Conservation (phyloP, 495 filamentous ascomycete species). For the Apodospora peruviana region DNA sequence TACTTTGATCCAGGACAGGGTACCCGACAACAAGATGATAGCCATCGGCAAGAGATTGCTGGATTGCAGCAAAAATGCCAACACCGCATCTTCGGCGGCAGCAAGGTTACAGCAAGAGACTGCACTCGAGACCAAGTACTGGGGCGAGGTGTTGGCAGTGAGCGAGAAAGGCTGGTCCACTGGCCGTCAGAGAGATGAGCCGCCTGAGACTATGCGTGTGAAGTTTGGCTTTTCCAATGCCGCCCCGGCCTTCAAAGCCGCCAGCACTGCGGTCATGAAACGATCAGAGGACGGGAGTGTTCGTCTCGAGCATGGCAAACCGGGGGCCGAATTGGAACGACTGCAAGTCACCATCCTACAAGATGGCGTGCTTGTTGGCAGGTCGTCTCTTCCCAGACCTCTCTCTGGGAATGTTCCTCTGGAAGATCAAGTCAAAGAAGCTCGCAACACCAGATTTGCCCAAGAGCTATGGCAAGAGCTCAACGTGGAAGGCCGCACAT, state of each 20-base stretch:
- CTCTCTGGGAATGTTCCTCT: conserved; percentile 32
- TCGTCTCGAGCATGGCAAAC: conserved; percentile 62
- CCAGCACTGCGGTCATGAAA: conserved; percentile 71
- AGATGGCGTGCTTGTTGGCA: conserved; percentile 44
- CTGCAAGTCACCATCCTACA: conserved; percentile 57
- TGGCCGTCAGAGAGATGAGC: conserved; percentile 64
- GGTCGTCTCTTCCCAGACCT: conserved; percentile 38
- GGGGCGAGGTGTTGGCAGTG: conserved; percentile 76
- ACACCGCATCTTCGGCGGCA: conserved; percentile 67
- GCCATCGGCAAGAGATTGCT: conserved; percentile 76
- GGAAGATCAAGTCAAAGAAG: conserved; percentile 68
- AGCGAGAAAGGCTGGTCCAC: conserved; percentile 81
- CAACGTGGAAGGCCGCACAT: conserved; percentile 66
- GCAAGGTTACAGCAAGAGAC: conserved; percentile 70
- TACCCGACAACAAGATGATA: conserved; percentile 51
- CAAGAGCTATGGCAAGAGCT: conserved; percentile 94
- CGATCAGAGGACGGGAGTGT: conserved; percentile 70
- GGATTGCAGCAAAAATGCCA: conserved; percentile 66
- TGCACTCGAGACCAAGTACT: conserved; percentile 74
- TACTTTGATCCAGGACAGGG: conserved; percentile 45
- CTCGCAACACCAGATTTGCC: conserved; percentile 82
- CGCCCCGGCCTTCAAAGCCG: conserved; percentile 66
- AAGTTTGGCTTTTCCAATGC: conserved; percentile 86
- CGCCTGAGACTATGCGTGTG: conserved; percentile 72
- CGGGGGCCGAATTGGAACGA: conserved; percentile 48